These are phyloP conservation scores for Fraxinus floribunda DNA, from an alignment of 305 asterid genomes.

Conservation along the genomic window DNA sequence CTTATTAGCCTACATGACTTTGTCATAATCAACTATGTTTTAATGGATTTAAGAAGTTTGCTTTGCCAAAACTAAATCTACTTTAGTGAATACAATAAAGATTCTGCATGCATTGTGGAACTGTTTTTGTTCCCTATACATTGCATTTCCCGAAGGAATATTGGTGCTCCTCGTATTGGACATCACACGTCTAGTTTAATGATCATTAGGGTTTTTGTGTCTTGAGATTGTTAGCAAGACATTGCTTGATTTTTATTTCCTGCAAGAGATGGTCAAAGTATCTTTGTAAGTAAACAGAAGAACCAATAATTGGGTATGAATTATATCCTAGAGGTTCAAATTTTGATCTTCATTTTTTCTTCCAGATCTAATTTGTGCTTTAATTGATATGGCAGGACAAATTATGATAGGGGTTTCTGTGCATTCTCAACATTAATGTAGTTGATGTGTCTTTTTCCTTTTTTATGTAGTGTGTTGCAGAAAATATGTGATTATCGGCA, in stretches of 20 bases:
- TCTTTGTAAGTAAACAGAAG: not conserved
- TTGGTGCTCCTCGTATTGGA: not conserved
- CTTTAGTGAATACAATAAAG: not conserved
- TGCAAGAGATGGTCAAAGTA: not conserved
- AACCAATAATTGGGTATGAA: not conserved
- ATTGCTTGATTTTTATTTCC: not conserved
- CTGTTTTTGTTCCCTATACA: not conserved
- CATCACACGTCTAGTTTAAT: not conserved
- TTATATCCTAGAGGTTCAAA: not conserved
- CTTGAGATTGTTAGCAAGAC: not conserved
- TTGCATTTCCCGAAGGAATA: not conserved
- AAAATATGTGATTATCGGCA: not conserved
- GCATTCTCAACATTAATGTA: not conserved
- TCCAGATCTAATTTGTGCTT: not conserved
- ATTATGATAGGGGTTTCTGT: not conserved
- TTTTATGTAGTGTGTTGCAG: conserved; percentile 9
- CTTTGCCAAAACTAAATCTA: not conserved
- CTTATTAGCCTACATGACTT: not conserved
- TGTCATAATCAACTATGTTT: not conserved
- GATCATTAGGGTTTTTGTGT: conserved; percentile 1
- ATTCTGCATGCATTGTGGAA: not conserved
- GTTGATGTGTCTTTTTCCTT: not conserved
- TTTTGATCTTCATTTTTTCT: not conserved
- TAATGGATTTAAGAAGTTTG: not conserved
- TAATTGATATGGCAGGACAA: not conserved